Evolutionary conservation across 805 yeast species (phyloP).

Genomic region (Naumovozyma dairenensis): DNA sequence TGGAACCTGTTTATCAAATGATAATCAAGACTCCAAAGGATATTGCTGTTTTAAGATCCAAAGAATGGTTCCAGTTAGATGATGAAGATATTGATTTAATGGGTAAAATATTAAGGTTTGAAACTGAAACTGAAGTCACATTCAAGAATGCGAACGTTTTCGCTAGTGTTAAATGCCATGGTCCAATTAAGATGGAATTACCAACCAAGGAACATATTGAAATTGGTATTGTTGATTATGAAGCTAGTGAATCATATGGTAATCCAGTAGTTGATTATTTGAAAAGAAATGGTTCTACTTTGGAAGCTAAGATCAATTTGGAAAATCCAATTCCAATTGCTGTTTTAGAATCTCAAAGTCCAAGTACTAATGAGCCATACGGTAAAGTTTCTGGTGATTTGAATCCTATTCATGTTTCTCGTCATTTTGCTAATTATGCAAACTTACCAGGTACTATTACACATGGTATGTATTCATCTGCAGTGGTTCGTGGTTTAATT

Average conservation of each 20-base stretch:
- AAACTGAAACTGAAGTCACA: conserved; percentile 75
- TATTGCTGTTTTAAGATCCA: conserved; percentile 83
- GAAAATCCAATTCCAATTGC: conserved; percentile 85
- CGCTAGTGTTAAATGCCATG: conserved; percentile 72
- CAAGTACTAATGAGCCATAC: conserved; percentile 92
- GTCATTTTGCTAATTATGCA: conserved; percentile 89
- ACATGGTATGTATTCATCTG: conserved; percentile 98
- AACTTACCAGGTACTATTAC: conserved; percentile 95
- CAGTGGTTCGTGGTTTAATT: conserved; percentile 86
- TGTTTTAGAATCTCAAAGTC: conserved; percentile 57
- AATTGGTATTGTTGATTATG: conserved; percentile 76
- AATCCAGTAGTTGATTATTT: conserved; percentile 95
- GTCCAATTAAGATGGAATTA: conserved; percentile 77
- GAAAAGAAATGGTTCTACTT: conserved; percentile 80
- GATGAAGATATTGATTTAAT: conserved; percentile 58
- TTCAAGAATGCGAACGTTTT: conserved; percentile 69
- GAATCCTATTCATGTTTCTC: conserved; percentile 96
- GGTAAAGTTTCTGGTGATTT: conserved; percentile 97
- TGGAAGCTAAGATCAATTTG: conserved; percentile 86
- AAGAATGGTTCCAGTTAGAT: conserved; percentile 94
- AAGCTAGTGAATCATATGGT: conserved; percentile 89
- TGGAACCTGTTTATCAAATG: conserved; percentile 82
- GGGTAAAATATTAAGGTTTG: conserved; percentile 75
- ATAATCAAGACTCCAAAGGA: conserved; percentile 69
- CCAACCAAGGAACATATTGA: conserved; percentile 84